phyloP scores from a whole-genome alignment of 2,329 filamentous ascomycete species.

The Pseudocercospora fijiensis region DNA sequence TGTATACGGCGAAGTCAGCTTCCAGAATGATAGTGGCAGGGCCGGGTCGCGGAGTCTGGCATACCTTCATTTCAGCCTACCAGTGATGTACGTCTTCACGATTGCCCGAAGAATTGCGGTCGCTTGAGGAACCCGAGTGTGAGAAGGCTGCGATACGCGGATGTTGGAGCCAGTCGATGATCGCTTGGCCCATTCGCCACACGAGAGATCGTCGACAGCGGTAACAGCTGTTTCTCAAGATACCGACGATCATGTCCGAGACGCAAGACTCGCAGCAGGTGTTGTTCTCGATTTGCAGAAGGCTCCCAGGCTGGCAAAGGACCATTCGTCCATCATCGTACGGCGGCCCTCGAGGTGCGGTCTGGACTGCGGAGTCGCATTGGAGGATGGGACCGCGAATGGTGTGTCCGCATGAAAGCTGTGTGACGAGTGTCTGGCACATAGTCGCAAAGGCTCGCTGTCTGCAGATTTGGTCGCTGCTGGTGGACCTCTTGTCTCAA shows the following conservation, averaged over 20 bases:
- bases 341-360: conserved; percentile 8
- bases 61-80: conserved; percentile 6
- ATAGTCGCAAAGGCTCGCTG: conserved; percentile 4
- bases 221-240: conserved; percentile 20
- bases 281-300: conserved; percentile 16
- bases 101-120: not conserved
- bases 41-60: not conserved
- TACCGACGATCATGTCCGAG: conserved; percentile 14
- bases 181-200: conserved; percentile 16
- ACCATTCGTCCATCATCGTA: conserved; percentile 18
- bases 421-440: conserved; percentile 24
- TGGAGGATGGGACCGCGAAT: conserved; percentile 20
- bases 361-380: conserved; percentile 14
- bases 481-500: not conserved
- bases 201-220: conserved; percentile 18
- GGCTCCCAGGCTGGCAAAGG: conserved; percentile 14
- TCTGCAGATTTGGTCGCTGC: not conserved
- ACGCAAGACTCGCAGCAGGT: conserved; percentile 26
- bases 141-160: not conserved
- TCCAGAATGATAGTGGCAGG: not conserved
- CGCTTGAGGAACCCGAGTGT: not conserved
- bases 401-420: conserved; percentile 25
- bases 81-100: not conserved
- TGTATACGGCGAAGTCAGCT: not conserved
- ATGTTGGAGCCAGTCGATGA: conserved; percentile 14